A percentile compares a stretch with the other conserved stretches of the same genome.
These are phyloP conservation scores for Aegilops longissima DNA, from an alignment of 176 grass and related monocot genomes.

Conservation along the genomic window DNA sequence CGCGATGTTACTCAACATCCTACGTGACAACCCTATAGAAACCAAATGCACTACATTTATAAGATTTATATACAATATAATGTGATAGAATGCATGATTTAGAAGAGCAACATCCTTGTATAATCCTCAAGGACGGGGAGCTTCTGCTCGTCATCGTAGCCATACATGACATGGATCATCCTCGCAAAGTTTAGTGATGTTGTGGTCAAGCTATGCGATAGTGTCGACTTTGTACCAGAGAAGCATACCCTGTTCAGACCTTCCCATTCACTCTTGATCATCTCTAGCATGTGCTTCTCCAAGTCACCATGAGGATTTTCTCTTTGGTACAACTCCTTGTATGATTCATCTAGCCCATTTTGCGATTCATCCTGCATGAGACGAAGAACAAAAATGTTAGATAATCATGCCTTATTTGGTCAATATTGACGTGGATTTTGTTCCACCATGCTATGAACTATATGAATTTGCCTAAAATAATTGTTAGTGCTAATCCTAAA, in stretches of 20 bases:
- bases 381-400: not conserved
- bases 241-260: slow-evolving; percentile 62
- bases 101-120: slow-evolving; percentile 7
- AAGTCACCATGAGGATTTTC: slow-evolving; percentile 46
- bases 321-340: slow-evolving; percentile 44
- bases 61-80: no score
- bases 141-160: slow-evolving; percentile 25
- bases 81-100: not conserved
- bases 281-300: slow-evolving; percentile 28
- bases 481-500: not conserved
- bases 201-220: not conserved
- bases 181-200: slow-evolving; percentile 32
- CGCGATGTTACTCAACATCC: no score
- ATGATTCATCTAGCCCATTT: slow-evolving; percentile 62
- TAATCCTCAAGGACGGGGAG: slow-evolving; percentile 53
- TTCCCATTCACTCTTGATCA: slow-evolving; percentile 56
- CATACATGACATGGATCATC: slow-evolving; percentile 53
- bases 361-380: slow-evolving; percentile 60
- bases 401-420: not conserved
- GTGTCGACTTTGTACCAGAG: not conserved
- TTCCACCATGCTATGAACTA: no score
- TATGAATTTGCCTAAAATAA: not conserved
- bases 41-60: no score
- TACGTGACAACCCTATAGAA: no score
- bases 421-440: not conserved